Percentiles rank a stretch among this genome's conserved stretches.
These are phyloP conservation scores for Huntiella decipiens DNA, from an alignment of 2,329 filamentous ascomycete genomes.

Conservation along the genomic window DNA sequence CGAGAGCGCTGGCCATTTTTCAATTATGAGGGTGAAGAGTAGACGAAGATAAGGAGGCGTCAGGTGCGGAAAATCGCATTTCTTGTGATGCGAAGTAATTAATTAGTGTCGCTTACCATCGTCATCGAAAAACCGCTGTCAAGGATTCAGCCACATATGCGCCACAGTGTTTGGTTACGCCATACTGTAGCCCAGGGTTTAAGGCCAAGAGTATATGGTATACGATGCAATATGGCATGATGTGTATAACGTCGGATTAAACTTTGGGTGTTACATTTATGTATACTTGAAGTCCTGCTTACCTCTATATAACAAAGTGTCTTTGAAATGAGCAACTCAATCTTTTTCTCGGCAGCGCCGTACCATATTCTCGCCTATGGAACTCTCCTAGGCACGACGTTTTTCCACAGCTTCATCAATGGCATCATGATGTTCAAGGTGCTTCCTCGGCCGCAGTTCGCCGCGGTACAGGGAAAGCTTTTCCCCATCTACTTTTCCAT, in stretches of 20 bases:
- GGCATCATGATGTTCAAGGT: conserved; percentile 58
- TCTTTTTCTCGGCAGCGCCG: conserved; percentile 44
- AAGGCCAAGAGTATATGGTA: too few relatives aligned
- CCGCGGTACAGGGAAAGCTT: conserved; percentile 55
- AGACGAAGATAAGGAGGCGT: neutral
- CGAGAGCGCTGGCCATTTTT: conserved; percentile 26
- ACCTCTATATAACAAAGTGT: neutral
- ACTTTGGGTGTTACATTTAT: too few relatives aligned
- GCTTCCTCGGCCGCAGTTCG: conserved; percentile 64
- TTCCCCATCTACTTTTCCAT: conserved; percentile 82
- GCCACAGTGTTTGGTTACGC: neutral
- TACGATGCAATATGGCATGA: too few relatives aligned
- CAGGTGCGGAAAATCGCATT: neutral
- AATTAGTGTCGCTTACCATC: conserved; percentile 4
- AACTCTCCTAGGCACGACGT: conserved; percentile 64
- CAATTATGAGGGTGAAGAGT: neutral
- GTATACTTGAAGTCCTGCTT: too few relatives aligned
- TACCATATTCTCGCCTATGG: conserved; percentile 73
- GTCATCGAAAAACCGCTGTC: conserved; percentile 7
- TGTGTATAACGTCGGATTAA: too few relatives aligned
- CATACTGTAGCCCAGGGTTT: neutral
- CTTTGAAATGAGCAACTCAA: conserved; percentile 15
- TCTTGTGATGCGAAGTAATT: neutral
- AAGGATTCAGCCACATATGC: conserved; percentile 3
- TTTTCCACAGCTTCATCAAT: conserved; percentile 72